Evolutionary conservation across 2,329 filamentous ascomycete genomes (phyloP), one percentile per base, ranked within the genome.

Genomic region (Xylariaceae sp.): DNA sequence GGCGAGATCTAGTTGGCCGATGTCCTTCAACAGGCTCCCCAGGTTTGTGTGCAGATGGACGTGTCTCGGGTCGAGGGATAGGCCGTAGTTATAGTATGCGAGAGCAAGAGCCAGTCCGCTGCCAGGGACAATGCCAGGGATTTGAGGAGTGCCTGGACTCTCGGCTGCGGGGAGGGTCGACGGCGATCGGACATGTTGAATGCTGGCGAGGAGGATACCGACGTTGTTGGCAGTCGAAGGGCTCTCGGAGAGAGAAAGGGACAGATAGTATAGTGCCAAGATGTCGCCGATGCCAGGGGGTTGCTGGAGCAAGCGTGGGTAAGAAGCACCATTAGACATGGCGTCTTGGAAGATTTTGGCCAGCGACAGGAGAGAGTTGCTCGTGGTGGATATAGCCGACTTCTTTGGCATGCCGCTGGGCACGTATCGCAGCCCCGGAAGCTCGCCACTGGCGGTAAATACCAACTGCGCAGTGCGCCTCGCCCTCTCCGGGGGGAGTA

Each of bases 161-260:
- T 56, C 64, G 39, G 41, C 53, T 38, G 46, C 52, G 15, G 56
- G 52, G 4, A 50, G 50, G 39, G 52, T 53, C 17, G 53, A 52
- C 12, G 63, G 66, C 47, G 64, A 61, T 16, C 66, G 63, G 7
- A 67, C 59, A 52, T 94, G 88, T 56, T 95, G 92, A 14, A 97
- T 85, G 40, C 92, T 87, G 4, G 92, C 92, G n/a, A 98, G 77
- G 18, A 98, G 71, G 39, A 98, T 98, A 3, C 92, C 92, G 9
- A 98, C 89, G 59, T 98, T 98, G 59, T 98, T 98, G 1, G 92
- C 92, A 0, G 92, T 98, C 0, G 92, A 98, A 2, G 92, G 92
- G 54, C 92, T 97, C 33, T 92, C 89, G 48, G 96, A 92, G 2
- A 98, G 72, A 0, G 92, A 94, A 3, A 98, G 68, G 0, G 92